Conservation (phyloP, 2,329 filamentous ascomycete species). For the Talaromyces amestolkiae region DNA sequence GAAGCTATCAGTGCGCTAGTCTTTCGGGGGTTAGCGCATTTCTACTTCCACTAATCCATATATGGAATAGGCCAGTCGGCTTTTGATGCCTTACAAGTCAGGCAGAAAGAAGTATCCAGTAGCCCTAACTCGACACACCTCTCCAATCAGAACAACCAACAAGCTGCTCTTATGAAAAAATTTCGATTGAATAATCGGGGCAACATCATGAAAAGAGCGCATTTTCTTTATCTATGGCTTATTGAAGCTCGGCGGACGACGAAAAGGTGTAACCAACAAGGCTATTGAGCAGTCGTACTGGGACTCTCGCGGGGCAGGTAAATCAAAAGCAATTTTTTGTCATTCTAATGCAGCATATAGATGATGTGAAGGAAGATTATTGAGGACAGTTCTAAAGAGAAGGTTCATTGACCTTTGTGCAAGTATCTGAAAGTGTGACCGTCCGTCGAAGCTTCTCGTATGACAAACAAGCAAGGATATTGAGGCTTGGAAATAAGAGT, state of each 20-base stretch:
- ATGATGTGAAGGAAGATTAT: background rate
- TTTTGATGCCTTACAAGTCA: background rate
- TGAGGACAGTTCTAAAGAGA: background rate
- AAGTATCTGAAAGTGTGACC: background rate
- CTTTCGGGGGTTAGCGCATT: constrained; percentile 2
- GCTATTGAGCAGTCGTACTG: background rate
- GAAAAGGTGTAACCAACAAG: background rate
- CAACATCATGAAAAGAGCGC: too few relatives aligned
- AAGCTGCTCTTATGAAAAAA: background rate
- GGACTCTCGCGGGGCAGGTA: background rate
- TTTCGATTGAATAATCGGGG: background rate
- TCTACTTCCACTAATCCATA: background rate
- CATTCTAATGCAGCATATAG: background rate
- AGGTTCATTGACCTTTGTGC: background rate
- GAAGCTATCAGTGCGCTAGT: constrained; percentile 18
- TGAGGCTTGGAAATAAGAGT: background rate
- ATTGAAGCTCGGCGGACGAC: background rate
- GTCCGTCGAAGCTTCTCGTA: background rate
- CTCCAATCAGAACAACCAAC: background rate
- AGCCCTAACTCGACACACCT: background rate
- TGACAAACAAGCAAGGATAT: background rate
- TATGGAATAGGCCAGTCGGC: background rate
- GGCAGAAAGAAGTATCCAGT: background rate
- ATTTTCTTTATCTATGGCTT: background rate
- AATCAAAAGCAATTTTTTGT: background rate